Conservation (phyloP, 2,329 filamentous ascomycete genomes). For the Colletotrichum siamense region DNA sequence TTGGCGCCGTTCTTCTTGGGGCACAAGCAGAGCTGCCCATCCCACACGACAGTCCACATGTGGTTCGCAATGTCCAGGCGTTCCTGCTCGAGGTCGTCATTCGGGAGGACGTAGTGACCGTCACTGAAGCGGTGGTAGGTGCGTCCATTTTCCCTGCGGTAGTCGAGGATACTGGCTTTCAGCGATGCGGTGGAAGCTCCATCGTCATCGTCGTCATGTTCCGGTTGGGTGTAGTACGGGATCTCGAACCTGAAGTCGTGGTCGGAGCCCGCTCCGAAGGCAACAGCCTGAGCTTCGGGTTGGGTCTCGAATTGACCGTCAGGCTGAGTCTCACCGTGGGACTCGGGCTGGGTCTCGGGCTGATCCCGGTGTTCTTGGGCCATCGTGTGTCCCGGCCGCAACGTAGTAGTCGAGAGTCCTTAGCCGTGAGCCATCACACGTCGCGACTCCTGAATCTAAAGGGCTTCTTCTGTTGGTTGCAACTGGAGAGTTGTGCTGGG, state of each 20-base stretch:
- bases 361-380: not conserved
- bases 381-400: not conserved
- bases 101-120: constrained; percentile 31
- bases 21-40: constrained; percentile 31
- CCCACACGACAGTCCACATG: constrained; percentile 35
- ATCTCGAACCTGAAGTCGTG: not conserved
- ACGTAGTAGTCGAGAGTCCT: not conserved
- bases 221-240: not conserved
- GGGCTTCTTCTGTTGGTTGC: not conserved
- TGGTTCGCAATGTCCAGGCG: constrained; percentile 40
- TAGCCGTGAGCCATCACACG: not conserved
- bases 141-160: constrained; percentile 19
- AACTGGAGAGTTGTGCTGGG: not conserved
- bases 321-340: not conserved
- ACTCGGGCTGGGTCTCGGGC: not conserved
- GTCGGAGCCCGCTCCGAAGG: not conserved
- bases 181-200: not conserved
- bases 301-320: not conserved
- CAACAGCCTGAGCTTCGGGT: not conserved
- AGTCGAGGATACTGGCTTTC: constrained; percentile 12
- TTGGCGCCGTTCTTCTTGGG: constrained; percentile 28
- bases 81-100: constrained; percentile 26
- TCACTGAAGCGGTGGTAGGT: constrained; percentile 25
- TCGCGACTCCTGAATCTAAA: not conserved
- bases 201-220: not conserved